These are phyloP conservation scores for Obba rivulosa DNA, from an alignment of 768 basidiomycete species.

Conservation along the genomic window DNA sequence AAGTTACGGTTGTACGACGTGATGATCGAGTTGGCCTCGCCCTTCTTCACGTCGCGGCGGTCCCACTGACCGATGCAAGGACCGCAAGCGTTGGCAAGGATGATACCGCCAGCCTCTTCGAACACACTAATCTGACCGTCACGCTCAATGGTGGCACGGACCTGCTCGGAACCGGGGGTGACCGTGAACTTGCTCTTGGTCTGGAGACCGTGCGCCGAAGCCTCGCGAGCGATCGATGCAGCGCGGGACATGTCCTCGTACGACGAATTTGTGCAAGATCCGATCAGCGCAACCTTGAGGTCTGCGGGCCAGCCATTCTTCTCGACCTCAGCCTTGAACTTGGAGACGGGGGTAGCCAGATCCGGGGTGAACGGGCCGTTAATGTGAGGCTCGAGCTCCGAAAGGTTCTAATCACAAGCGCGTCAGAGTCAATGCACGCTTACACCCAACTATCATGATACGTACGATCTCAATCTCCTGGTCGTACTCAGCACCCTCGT, in stretches of 20 bases:
- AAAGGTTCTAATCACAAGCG: constrained; percentile 61
- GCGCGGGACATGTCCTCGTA: constrained; percentile 99
- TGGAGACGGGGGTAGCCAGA: constrained; percentile 95
- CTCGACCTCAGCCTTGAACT: constrained; percentile 88
- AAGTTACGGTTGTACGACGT: constrained; percentile 99
- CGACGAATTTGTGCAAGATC: constrained; percentile 99
- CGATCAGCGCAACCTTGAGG: constrained; percentile 95
- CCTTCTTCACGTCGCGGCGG: constrained; percentile 93
- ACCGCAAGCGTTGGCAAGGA: constrained; percentile 97
- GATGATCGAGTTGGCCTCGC: constrained; percentile 96
- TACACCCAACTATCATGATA: constrained; percentile 5
- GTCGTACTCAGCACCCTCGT: constrained; percentile 89
- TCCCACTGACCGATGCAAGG: constrained; percentile 99
- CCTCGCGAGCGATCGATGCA: constrained; percentile 89
- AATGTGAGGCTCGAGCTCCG: constrained; percentile 97
- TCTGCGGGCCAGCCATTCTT: constrained; percentile 96
- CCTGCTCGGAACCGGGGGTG: constrained; percentile 97
- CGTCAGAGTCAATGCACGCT: neutral
- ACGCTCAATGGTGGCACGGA: constrained; percentile 95
- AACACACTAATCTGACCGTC: constrained; percentile 90
- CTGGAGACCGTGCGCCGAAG: constrained; percentile 77
- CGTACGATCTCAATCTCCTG: constrained; percentile 86
- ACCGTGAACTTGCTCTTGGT: constrained; percentile 95
- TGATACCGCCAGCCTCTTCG: constrained; percentile 84
- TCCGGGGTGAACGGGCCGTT: constrained; percentile 99